Evolutionary conservation across 1,139 yeast genomes (phyloP).

Genomic region (Taphrina sp.): DNA sequence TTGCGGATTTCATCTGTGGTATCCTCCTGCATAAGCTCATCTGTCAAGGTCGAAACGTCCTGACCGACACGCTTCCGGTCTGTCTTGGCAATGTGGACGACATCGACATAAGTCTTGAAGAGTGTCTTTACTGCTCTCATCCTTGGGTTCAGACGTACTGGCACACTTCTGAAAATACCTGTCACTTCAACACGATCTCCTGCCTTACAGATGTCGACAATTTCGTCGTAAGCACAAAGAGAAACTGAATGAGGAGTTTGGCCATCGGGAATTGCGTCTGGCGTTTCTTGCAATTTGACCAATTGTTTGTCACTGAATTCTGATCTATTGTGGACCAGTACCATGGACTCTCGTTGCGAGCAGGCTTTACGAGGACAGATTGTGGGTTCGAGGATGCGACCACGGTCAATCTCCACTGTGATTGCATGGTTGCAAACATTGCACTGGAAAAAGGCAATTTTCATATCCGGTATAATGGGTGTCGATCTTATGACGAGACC

Average conservation of each 20-base stretch:
- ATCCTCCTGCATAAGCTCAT: constrained; percentile 53
- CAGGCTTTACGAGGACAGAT: constrained; percentile 88
- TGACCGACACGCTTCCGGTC: constrained; percentile 79
- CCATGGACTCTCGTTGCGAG: constrained; percentile 84
- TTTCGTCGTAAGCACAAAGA: constrained; percentile 89
- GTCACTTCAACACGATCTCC: constrained; percentile 97
- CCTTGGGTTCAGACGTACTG: constrained; percentile 81
- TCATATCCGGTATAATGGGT: constrained; percentile 95
- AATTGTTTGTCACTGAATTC: constrained; percentile 94
- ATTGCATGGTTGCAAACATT: constrained; percentile 91
- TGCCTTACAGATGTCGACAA: constrained; percentile 91
- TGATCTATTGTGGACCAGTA: constrained; percentile 83
- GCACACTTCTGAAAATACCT: constrained; percentile 89
- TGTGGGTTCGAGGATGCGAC: constrained; percentile 89
- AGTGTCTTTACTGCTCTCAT: constrained; percentile 80
- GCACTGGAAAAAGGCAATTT: constrained; percentile 93
- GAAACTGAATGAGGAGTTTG: constrained; percentile 97
- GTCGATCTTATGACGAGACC: constrained; percentile 89
- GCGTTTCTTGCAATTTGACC: constrained; percentile 91
- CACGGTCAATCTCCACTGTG: constrained; percentile 90
- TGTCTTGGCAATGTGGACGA: constrained; percentile 83
- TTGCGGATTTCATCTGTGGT: constrained; percentile 62
- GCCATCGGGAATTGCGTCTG: constrained; percentile 97
- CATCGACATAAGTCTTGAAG: constrained; percentile 91
- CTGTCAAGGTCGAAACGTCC: constrained; percentile 68